Evolutionary conservation across 2,329 filamentous ascomycete genomes (phyloP), one percentile per base, ranked within the genome.

Genomic region (Penicillium sp.): DNA sequence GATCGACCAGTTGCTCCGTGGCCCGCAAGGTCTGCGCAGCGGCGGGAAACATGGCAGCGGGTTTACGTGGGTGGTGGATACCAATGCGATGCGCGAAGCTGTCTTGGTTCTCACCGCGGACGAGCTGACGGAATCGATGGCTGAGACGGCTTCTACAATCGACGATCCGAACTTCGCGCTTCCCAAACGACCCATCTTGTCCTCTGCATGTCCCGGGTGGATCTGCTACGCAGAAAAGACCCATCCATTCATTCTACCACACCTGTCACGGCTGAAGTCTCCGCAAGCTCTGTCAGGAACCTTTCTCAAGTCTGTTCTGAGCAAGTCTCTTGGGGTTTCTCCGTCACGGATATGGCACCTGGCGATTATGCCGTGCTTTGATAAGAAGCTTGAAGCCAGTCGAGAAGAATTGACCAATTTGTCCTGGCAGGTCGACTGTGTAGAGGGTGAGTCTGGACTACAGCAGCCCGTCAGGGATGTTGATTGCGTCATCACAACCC

Each of bases 181-280:
- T 34, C 67, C 72, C 2, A 70, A 70, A 45, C 65, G 62, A 25
- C 74, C 73, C 24, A 66, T 76, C 26, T 77, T 98, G 38, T 89
- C 90, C 7, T 90, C 90, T 3, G 89, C 89, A 18, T 98, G 93
- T 67, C 93, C 93, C 1, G 93, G 93, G 6, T 98, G 94, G 90
- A 91, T 98, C 47, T 98, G 93, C 72, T 98, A 98, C 64, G 91
- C 91, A 26, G 93, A 98, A 68, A 97, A 98, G 73, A 97, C 91
- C 47, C 93, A 98, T 63, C 90, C 93, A 1, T 85, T 96, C 63
- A 83, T 97, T 47, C 78, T 98, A 43, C 89, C 90, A 27, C 90
- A 98, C 67, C 77, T 98, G 46, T 96, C 90, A 49, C 82, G 82
- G 43, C 78, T 97, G 54, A 98, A 97, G 68, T 96, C 90, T 4